Evolutionary conservation across 1,284 basidiomycete species (phyloP).

Genomic region (Pyrrhoderma lamaoense): DNA sequence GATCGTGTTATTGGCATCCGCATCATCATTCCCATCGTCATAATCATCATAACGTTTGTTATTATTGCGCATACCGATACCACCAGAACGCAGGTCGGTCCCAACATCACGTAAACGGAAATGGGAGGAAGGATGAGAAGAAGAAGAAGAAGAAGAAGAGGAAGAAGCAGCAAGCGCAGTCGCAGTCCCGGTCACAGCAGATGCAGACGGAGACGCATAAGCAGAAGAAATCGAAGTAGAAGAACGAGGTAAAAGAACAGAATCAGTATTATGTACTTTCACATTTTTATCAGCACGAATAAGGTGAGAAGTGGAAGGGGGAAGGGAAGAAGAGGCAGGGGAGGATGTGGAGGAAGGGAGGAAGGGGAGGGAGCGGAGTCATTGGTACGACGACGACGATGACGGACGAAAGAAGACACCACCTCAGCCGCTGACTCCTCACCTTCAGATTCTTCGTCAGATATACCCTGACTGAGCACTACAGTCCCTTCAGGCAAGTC

Average conservation of each 20-base stretch:
- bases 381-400: background rate
- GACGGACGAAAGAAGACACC: conserved; percentile 23
- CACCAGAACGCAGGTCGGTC: no score
- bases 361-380: no score
- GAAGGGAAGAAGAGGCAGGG: conserved; percentile 25
- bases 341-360: conserved; percentile 22
- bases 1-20: no score
- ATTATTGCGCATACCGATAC: no score
- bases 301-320: conserved; percentile 20
- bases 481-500: conserved; percentile 61
- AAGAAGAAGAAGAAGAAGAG: conserved; percentile 21
- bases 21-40: no score
- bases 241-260: conserved; percentile 7
- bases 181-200: conserved; percentile 8
- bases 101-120: no score
- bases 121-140: background rate
- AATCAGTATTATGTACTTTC: no score
- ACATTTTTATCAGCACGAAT: no score
- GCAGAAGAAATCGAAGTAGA: conserved; percentile 2
- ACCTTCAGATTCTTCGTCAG: conserved; percentile 45
- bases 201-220: conserved; percentile 1
- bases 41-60: no score
- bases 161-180: conserved; percentile 25
- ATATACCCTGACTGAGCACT: conserved; percentile 35
- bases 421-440: conserved; percentile 31